Conservation (phyloP, 164 flowering plant genomes). For the Magnolia kwangsiensis region DNA sequence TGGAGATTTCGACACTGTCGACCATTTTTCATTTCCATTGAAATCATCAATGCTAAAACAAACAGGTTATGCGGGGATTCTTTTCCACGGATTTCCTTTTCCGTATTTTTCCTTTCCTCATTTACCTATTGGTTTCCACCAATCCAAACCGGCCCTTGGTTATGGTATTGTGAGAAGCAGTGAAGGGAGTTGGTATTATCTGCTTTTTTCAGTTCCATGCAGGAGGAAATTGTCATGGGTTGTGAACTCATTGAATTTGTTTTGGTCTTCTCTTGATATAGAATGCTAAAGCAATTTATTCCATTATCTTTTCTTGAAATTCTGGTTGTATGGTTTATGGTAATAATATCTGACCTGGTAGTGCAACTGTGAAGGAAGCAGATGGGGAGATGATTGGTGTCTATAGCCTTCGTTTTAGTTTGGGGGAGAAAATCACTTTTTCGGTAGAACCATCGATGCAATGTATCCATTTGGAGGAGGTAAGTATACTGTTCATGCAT, state of each 20-base stretch:
- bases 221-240: not conserved
- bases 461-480: conserved; percentile 52
- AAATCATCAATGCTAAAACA: too few species aligned
- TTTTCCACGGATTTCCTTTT: too few species aligned
- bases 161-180: not conserved
- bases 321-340: conserved; percentile 7
- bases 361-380: conserved; percentile 44
- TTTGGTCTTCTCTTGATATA: not conserved
- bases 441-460: conserved; percentile 35
- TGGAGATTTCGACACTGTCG: too few species aligned
- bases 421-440: conserved; percentile 42
- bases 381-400: conserved; percentile 36
- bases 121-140: too few species aligned
- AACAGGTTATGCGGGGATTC: too few species aligned
- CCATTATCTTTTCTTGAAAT: not conserved
- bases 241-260: not conserved
- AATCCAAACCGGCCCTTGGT: not conserved
- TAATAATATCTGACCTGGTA: conserved; percentile 10
- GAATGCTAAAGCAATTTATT: not conserved
- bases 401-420: conserved; percentile 29
- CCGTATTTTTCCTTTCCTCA: too few species aligned
- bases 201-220: not conserved
- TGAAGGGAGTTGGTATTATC: not conserved
- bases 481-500: conserved; percentile 13
- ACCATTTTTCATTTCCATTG: too few species aligned